These are phyloP conservation scores for Gonapodya prolifera DNA, from an alignment of 192 early-diverging fungal genomes.

Conservation along the genomic window DNA sequence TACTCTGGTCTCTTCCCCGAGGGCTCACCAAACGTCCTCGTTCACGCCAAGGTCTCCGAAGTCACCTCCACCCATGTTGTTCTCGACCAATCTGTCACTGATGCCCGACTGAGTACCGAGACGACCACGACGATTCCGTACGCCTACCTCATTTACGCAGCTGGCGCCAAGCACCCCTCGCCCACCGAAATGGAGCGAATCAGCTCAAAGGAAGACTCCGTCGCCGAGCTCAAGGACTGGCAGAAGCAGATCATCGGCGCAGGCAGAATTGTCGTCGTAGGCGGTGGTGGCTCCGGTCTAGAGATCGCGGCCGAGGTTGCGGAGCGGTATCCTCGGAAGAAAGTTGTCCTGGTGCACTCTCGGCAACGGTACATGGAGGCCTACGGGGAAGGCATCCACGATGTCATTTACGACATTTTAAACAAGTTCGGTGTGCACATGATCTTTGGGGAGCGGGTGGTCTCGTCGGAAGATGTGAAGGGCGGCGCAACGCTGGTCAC, in stretches of 20 bases:
- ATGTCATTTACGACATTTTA: constrained; percentile 38
- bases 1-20: constrained; percentile 29
- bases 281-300: constrained; percentile 63
- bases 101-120: neutral
- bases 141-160: constrained; percentile 36
- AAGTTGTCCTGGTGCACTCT: constrained; percentile 53
- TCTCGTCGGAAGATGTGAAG: constrained; percentile 33
- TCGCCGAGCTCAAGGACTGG: constrained; percentile 22
- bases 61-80: constrained; percentile 32
- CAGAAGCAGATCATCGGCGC: constrained; percentile 42
- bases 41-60: constrained; percentile 29
- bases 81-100: constrained; percentile 30
- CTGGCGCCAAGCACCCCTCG: constrained; percentile 36
- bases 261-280: constrained; percentile 49
- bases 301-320: constrained; percentile 68
- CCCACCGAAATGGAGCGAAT: constrained; percentile 26
- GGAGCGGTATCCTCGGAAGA: constrained; percentile 38
- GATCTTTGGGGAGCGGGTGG: constrained; percentile 40
- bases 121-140: constrained; percentile 20
- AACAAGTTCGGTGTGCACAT: constrained; percentile 32
- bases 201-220: constrained; percentile 27
- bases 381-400: constrained; percentile 40
- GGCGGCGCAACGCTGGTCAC: constrained; percentile 16
- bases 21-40: constrained; percentile 17
- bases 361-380: constrained; percentile 38